Evolutionary conservation across 306 rosid species (phyloP).

Genomic region (Gleditsia sinensis): DNA sequence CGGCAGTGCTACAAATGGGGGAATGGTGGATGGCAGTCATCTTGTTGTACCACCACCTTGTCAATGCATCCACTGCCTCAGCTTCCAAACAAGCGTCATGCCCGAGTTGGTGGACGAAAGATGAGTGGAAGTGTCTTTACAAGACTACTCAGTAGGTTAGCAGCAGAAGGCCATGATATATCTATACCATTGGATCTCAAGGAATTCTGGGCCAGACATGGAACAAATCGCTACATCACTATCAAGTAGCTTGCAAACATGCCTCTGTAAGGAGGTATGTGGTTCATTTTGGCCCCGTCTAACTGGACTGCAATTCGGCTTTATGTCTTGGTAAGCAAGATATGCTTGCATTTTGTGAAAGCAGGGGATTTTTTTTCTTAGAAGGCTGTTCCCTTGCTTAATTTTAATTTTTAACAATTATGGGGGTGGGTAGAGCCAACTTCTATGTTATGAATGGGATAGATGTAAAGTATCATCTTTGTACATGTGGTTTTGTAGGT

Average conservation of each 20-base stretch:
- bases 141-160: conserved; percentile 87
- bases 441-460: conserved; percentile 28
- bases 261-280: not conserved
- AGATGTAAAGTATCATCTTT: conserved; percentile 35
- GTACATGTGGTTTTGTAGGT: conserved; percentile 39
- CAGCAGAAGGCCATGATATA: conserved; percentile 84
- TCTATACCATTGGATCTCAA: conserved; percentile 80
- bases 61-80: conserved; percentile 95
- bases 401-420: conserved; percentile 32
- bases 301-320: not conserved
- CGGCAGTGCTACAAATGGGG: conserved; percentile 99
- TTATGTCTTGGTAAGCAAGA: not conserved
- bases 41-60: conserved; percentile 91
- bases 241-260: conserved; percentile 63
- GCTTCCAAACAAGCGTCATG: conserved; percentile 92
- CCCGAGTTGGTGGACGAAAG: conserved; percentile 91
- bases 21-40: conserved; percentile 97
- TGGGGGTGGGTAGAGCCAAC: conserved; percentile 36
- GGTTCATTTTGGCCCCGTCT: not conserved
- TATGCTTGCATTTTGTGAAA: conserved; percentile 32
- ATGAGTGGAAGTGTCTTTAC: conserved; percentile 97
- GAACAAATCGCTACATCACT: conserved; percentile 95
- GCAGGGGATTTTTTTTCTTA: conserved; percentile 22
- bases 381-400: conserved; percentile 22
- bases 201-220: conserved; percentile 96